Evolutionary conservation across 768 basidiomycete species (phyloP), one percentile per base, ranked within the genome.

Genomic region (Podaxis sp.): DNA sequence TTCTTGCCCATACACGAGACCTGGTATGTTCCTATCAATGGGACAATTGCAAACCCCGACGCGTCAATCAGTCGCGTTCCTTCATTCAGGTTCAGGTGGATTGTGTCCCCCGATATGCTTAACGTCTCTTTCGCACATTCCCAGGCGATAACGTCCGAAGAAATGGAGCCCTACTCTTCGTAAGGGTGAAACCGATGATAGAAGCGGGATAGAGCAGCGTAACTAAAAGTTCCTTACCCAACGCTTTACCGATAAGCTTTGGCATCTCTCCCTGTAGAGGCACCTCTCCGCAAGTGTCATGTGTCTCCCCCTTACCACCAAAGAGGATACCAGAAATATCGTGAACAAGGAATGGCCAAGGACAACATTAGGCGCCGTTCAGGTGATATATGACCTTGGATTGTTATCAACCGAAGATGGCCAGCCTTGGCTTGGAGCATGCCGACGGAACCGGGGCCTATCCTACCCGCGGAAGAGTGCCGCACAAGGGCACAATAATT

Each of bases 311-410:
- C 49, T 62, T 19, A 15, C 36, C 44, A 22, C 22, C 55, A 1
- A 53, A 62, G 17, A 62, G 61, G 36, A 56, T 22, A 7, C 61
- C 61, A 24, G 61, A 62, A n/a, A 62, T 26, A 11, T 56, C 49
- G 53, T 28, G 61, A n/a, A 56, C 61, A 62, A 55, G 61, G 39
- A 55, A 62, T 30, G 61, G 53, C 13, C 52, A 36, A 11, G 61
- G 42, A 15, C 61, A 46, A 11, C 46, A 42, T 11, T 52, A 53
- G 28, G 55, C 53, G 13, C 1, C 12, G 13, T 62, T 62, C 42
- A 62, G 33, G 13, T 22, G 61, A 17, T 40, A 22, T 26, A 55
- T 62, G 19, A 62, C 54, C 24, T 55, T 17, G 61, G 28, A 19
- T 55, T 55, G 8, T 49, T 62, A 26, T 62, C 61, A 30, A 44